Conservation (phyloP, 2,329 filamentous ascomycete species). For the Aspergillus sp. region DNA sequence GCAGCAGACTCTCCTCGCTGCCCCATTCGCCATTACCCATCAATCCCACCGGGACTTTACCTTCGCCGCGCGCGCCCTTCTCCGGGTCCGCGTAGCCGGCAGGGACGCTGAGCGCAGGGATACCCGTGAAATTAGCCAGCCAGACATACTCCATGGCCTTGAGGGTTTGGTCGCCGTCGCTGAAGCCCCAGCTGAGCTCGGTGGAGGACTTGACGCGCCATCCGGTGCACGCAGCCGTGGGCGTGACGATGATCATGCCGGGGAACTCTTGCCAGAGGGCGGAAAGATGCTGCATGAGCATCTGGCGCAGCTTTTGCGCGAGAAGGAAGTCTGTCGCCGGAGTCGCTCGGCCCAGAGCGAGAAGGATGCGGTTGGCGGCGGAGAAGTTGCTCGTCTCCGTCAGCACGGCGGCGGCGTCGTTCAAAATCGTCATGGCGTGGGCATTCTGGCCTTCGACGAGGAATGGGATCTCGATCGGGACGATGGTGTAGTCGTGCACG, state of each 20-base stretch:
- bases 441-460: slow-evolving; percentile 67
- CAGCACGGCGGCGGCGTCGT: slow-evolving; percentile 57
- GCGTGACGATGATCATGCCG: slow-evolving; percentile 71
- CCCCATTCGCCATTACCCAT: slow-evolving; percentile 60
- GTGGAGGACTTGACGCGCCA: slow-evolving; percentile 64
- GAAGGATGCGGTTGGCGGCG: slow-evolving; percentile 54
- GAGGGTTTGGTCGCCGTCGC: slow-evolving; percentile 66
- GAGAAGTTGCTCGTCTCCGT: slow-evolving; percentile 33
- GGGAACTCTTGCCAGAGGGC: slow-evolving; percentile 66
- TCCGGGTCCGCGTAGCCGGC: slow-evolving; percentile 60
- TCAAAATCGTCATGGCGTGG: slow-evolving; percentile 71
- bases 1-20: slow-evolving; percentile 49
- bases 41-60: slow-evolving; percentile 53
- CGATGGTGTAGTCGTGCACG: slow-evolving; percentile 34
- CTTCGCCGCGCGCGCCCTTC: slow-evolving; percentile 25
- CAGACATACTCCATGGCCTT: slow-evolving; percentile 76
- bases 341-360: slow-evolving; percentile 61
- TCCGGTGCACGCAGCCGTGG: slow-evolving; percentile 68
- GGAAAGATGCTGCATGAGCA: slow-evolving; percentile 73
- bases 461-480: slow-evolving; percentile 49
- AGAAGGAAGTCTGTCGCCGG: slow-evolving; percentile 66
- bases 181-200: slow-evolving; percentile 60
- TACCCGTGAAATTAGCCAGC: slow-evolving; percentile 73
- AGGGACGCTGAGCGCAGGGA: slow-evolving; percentile 68
- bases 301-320: slow-evolving; percentile 66